Base-by-base conservation (phyloP, 1,284 basidiomycete species). In the Cystobasidium sp. region DNA sequence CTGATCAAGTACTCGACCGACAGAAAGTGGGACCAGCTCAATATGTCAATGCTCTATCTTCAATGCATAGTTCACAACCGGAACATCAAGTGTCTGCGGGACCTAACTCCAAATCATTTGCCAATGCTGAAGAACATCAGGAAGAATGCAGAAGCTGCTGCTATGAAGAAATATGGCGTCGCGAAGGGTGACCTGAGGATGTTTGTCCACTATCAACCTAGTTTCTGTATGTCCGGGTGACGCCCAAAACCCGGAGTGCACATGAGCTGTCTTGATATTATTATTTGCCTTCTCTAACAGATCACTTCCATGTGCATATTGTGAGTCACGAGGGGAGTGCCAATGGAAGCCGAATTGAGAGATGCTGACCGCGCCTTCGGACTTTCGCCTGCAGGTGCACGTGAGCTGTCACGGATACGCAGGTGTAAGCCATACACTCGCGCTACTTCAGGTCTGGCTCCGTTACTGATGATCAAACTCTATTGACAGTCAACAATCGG, bases 261-360 rank as follows among this genome's bases (percentile, higher is more conserved):
- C 2, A 6, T 14, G 14, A n/a, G 6, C 2, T 14, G 46, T 49
- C 2, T n/a, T 49, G 46, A 49, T 49, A n/a, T 3, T 6, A 8
- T 18, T 18, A 49, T 53, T 16, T 10, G 16, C 18, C 22, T 64
- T 69, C 49, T 64, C 16, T 20, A 16, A 14, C 76, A 95, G 94
- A 97, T 81, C 95, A 96, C 80, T 91, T 97, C 79, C 94, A 97
- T 78, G 92, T 99, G 0, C 97, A 99, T 79, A 90, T 98, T 68
- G 91, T 63, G 37, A 47, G 61, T n/a, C 37, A 41, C 5, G 31
- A 31, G 9, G 37, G 1, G 41, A 24, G 39, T 43, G n/a, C 24
- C 53, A 14, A 5, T 20, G 49, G 31, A 31, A 2, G 20, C 20
- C 16, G 18, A 12, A 12, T 47, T 44, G 8, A 1, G 6, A 16